phyloP scores from a whole-genome alignment of 768 basidiomycete species.

The Lactarius hatsudake region DNA sequence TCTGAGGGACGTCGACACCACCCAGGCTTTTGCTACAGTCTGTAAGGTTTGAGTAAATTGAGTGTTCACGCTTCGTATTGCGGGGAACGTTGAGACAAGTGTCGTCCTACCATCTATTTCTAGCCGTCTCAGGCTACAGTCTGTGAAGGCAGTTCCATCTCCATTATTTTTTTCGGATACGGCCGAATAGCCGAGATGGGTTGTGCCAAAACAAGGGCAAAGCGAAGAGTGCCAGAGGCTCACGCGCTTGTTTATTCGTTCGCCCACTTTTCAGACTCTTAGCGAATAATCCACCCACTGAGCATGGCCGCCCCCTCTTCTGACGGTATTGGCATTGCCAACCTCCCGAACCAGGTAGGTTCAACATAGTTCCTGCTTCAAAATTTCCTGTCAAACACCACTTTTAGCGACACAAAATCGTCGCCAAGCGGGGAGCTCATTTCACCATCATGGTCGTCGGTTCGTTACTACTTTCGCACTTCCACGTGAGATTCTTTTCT shows the following conservation, averaged over 20 bases:
- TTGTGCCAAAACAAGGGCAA: neutral
- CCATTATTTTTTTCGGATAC: neutral
- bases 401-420: constrained; percentile 93
- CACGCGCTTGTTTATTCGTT: constrained; percentile 2
- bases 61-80: neutral
- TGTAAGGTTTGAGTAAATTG: neutral
- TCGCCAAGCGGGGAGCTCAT: constrained; percentile 94
- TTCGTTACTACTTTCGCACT: constrained; percentile 40
- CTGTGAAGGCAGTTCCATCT: too few species aligned
- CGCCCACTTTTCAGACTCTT: neutral
- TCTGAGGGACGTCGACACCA: neutral
- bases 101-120: too few species aligned
- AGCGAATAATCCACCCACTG: neutral
- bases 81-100: too few species aligned
- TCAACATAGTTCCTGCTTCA: constrained; percentile 29
- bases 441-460: constrained; percentile 99
- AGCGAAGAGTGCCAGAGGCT: neutral
- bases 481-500: constrained; percentile 3
- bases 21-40: neutral
- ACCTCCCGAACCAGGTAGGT: constrained; percentile 93
- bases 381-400: constrained; percentile 22
- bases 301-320: constrained; percentile 32
- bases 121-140: too few species aligned
- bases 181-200: neutral
- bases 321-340: constrained; percentile 91